Evolutionary conservation across 495 filamentous ascomycete species (phyloP).

Genomic region (Penicillium nucicola): DNA sequence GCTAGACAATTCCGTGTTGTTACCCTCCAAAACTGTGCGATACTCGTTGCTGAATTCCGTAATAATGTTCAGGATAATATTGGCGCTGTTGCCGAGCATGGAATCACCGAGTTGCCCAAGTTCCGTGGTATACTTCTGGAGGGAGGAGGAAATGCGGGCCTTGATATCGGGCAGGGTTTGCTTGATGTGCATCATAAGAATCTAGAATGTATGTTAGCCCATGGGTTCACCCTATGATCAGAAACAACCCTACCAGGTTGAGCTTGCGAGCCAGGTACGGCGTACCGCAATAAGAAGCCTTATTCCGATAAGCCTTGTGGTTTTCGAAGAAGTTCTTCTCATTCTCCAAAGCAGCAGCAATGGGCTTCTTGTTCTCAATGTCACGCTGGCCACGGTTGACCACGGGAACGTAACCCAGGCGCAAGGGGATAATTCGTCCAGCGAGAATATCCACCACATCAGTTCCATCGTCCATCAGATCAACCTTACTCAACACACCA

Average conservation of each 20-base stretch:
- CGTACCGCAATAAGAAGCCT: slow-evolving; percentile 97
- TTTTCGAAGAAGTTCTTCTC: slow-evolving; percentile 98
- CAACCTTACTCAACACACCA: slow-evolving; percentile 97
- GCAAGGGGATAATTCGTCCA: slow-evolving; percentile 93
- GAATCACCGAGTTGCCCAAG: slow-evolving; percentile 84
- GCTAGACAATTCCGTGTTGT: slow-evolving; percentile 92
- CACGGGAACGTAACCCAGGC: slow-evolving; percentile 95
- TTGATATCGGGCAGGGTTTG: slow-evolving; percentile 99
- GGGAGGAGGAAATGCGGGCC: slow-evolving; percentile 82
- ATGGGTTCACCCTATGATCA: not conserved
- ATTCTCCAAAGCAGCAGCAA: slow-evolving; percentile 87
- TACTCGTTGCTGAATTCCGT: slow-evolving; percentile 98
- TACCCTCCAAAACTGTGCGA: slow-evolving; percentile 91
- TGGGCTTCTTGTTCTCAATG: slow-evolving; percentile 94
- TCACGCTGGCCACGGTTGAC: slow-evolving; percentile 99
- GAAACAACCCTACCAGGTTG: slow-evolving; percentile 63
- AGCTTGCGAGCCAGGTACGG: slow-evolving; percentile 95
- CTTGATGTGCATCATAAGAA: slow-evolving; percentile 99
- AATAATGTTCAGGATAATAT: slow-evolving; percentile 97
- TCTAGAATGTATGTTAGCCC: slow-evolving; percentile 46
- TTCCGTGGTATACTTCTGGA: slow-evolving; percentile 88
- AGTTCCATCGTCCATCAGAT: slow-evolving; percentile 98
- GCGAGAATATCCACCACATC: slow-evolving; percentile 99
- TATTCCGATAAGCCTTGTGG: slow-evolving; percentile 98
- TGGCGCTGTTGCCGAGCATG: slow-evolving; percentile 92